phyloP scores from a whole-genome alignment of 208 protist species.

The Strigomonas culicis region DNA sequence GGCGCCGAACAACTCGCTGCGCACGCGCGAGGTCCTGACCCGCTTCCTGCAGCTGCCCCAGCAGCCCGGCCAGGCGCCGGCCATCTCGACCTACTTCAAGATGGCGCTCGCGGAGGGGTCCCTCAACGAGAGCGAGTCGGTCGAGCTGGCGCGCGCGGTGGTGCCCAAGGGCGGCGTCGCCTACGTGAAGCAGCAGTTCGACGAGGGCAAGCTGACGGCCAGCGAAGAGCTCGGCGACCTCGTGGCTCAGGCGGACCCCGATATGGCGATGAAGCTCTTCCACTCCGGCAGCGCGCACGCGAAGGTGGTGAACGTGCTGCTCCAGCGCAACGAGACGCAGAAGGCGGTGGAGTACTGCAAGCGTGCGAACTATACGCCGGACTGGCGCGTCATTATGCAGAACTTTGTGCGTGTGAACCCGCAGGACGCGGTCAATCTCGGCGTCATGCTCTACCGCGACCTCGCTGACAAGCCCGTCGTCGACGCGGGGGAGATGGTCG shows the following conservation, averaged over 20 bases:
- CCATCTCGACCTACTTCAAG: slow-evolving; percentile 98
- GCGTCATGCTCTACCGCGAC: slow-evolving; percentile 89
- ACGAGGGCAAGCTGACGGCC: slow-evolving; percentile 98
- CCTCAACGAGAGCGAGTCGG: slow-evolving; percentile 97
- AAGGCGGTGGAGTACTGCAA: slow-evolving; percentile 98
- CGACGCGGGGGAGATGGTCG: slow-evolving; percentile 89
- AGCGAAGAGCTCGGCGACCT: slow-evolving; percentile 99
- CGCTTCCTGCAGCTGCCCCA: slow-evolving; percentile 88
- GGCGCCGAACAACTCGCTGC: slow-evolving; percentile 93
- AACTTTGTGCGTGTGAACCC: slow-evolving; percentile 91
- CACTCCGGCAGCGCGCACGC: slow-evolving; percentile 86
- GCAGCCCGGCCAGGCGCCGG: slow-evolving; percentile 85
- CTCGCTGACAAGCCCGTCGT: slow-evolving; percentile 71
- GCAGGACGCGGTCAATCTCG: slow-evolving; percentile 92
- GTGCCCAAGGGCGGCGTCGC: slow-evolving; percentile 83
- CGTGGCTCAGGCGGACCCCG: slow-evolving; percentile 75
- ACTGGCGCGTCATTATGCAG: slow-evolving; percentile 95
- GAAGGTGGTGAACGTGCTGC: slow-evolving; percentile 95
- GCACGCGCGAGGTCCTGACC: slow-evolving; percentile 95
- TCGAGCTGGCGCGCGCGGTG: slow-evolving; percentile 97
- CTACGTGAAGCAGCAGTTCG: slow-evolving; percentile 98
- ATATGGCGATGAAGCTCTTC: slow-evolving; percentile 98
- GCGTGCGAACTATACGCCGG: slow-evolving; percentile 94
- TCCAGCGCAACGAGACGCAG: slow-evolving; percentile 95
- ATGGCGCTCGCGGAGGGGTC: slow-evolving; percentile 94